Percentiles rank a stretch among this genome's conserved stretches.
These are phyloP conservation scores for Beta vulgaris DNA, from an alignment of 148 eudicot species.

Conservation along the genomic window DNA sequence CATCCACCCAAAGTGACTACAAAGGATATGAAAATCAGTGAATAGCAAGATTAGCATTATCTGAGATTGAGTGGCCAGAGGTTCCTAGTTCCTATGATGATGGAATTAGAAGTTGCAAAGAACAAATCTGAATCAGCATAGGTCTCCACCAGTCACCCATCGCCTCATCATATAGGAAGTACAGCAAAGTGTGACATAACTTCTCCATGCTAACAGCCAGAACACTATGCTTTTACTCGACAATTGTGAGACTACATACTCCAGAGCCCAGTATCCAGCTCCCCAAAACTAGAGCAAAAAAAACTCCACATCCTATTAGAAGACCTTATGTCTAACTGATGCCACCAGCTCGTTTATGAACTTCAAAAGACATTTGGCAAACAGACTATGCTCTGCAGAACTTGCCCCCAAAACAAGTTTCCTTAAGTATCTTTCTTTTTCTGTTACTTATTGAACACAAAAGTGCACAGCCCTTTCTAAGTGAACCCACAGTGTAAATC, in stretches of 20 bases:
- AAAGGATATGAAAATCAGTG: neutral
- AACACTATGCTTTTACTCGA: neutral
- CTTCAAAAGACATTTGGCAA: neutral
- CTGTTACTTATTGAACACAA: neutral
- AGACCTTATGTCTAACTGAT: neutral
- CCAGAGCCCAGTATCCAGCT: neutral
- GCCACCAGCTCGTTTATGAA: neutral
- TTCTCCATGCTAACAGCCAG: neutral
- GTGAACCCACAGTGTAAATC: neutral
- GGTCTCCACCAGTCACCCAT: no score
- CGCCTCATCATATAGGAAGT: neutral
- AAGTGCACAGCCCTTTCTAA: neutral
- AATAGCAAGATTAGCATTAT: neutral
- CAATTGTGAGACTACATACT: neutral
- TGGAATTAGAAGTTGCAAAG: no score
- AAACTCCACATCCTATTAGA: neutral
- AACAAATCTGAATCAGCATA: no score
- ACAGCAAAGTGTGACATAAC: neutral
- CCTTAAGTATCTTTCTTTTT: neutral
- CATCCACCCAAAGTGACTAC: neutral
- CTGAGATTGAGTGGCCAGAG: neutral
- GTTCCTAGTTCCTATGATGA: no score
- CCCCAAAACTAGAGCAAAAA: neutral
- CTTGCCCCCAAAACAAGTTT: neutral
- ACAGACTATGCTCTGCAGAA: neutral